Evolutionary conservation across 2,329 filamentous ascomycete genomes (phyloP).

Genomic region (Claviceps digitariae): DNA sequence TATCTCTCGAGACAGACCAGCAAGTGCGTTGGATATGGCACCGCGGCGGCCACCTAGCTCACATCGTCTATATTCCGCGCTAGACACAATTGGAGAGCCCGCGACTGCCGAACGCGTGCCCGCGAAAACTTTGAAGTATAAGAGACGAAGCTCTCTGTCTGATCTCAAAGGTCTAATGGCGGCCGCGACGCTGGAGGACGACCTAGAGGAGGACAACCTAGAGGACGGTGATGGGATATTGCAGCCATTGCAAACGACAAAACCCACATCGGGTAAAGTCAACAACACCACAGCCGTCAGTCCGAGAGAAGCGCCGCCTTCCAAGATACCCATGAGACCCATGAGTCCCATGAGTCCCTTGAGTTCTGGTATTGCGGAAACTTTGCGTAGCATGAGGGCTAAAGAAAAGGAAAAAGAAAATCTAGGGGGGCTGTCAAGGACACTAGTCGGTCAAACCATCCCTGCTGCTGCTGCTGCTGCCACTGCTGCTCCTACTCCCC

Average conservation of each 20-base stretch:
- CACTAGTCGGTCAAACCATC: not conserved
- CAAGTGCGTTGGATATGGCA: slow-evolving; percentile 47
- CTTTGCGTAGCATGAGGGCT: slow-evolving; percentile 29
- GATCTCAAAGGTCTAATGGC: slow-evolving; percentile 63
- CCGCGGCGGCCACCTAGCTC: slow-evolving; percentile 42
- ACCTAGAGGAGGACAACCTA: not conserved
- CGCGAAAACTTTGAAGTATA: slow-evolving; percentile 46
- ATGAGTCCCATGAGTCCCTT: slow-evolving; percentile 20
- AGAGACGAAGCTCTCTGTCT: slow-evolving; percentile 81
- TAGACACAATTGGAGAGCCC: slow-evolving; percentile 48
- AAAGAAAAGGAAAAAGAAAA: slow-evolving; percentile 29
- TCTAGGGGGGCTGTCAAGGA: slow-evolving; percentile 9
- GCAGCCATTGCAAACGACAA: slow-evolving; percentile 38
- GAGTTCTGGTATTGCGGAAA: slow-evolving; percentile 16
- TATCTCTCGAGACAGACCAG: slow-evolving; percentile 45
- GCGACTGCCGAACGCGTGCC: slow-evolving; percentile 25
- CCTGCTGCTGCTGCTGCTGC: not conserved
- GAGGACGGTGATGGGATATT: slow-evolving; percentile 17
- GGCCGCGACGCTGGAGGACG: slow-evolving; percentile 33
- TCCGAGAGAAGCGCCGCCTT: slow-evolving; percentile 29
- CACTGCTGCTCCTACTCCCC: not conserved
- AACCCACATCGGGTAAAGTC: slow-evolving; percentile 42
- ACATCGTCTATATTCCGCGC: slow-evolving; percentile 38
- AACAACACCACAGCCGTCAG: slow-evolving; percentile 27
- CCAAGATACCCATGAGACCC: slow-evolving; percentile 33